A percentile compares a stretch with the other conserved stretches of the same genome.
Evolutionary conservation across 371 early-diverging fungal species (phyloP).

Genomic region (Chytridiales sp.): DNA sequence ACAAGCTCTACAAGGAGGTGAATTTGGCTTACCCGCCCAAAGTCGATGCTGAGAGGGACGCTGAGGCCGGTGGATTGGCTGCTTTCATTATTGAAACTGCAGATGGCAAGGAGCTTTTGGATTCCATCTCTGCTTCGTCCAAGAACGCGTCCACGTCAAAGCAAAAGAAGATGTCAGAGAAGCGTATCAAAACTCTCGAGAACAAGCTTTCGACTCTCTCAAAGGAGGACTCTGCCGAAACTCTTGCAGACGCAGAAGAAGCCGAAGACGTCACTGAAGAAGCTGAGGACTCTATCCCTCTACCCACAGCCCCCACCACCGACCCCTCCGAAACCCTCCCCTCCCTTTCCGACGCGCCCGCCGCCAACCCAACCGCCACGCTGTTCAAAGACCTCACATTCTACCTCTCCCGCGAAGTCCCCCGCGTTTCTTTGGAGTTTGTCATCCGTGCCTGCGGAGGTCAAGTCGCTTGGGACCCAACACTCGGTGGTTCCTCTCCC

Average conservation of each 20-base stretch:
- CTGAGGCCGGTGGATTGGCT: constrained; percentile 69
- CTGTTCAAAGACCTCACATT: constrained; percentile 79
- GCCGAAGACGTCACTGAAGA: constrained; percentile 23
- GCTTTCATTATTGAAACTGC: constrained; percentile 65
- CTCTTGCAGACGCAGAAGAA: constrained; percentile 32
- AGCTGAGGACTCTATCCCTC: constrained; percentile 20
- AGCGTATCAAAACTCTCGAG: constrained; percentile 47
- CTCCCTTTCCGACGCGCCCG: constrained; percentile 25
- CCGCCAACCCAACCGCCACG: constrained; percentile 34
- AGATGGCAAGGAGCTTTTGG: constrained; percentile 31
- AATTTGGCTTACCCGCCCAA: constrained; percentile 89
- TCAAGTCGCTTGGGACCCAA: constrained; percentile 84
- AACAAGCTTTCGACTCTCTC: constrained; percentile 44
- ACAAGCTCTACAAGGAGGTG: constrained; percentile 79
- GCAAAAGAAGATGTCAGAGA: constrained; percentile 48
- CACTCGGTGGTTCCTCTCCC: constrained; percentile 78
- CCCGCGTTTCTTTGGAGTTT: constrained; percentile 89
- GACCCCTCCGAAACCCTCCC: constrained; percentile 35
- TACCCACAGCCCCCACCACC: constrained; percentile 13
- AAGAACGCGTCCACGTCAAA: constrained; percentile 1
- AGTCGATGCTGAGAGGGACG: constrained; percentile 64
- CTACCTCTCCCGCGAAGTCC: constrained; percentile 93
- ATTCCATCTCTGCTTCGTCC: constrained; percentile 23
- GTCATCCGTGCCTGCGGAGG: constrained; percentile 87
- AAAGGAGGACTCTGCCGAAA: constrained; percentile 22